Evolutionary conservation across 495 filamentous ascomycete genomes (phyloP).

Genomic region (Lichina pygmaea): DNA sequence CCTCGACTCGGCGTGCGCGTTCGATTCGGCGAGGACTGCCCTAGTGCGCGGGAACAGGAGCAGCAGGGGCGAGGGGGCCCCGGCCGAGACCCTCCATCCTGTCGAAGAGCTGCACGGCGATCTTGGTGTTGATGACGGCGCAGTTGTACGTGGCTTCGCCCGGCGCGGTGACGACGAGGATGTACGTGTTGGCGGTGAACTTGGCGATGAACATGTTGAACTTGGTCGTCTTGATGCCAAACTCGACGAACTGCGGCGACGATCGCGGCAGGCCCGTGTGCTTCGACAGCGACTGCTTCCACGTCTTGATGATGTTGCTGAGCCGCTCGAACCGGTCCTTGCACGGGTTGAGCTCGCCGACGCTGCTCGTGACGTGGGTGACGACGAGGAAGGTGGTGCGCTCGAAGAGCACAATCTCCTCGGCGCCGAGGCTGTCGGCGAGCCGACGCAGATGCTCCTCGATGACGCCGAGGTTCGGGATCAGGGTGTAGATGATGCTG

Average conservation of each 20-base stretch:
- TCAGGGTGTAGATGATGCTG: conserved; percentile 80
- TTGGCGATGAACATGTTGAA: conserved; percentile 85
- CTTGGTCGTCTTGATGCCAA: conserved; percentile 37
- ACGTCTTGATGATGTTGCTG: conserved; percentile 87
- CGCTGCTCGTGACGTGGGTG: conserved; percentile 46
- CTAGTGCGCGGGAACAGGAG: too few relatives aligned
- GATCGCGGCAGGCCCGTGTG: conserved; percentile 14
- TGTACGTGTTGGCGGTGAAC: conserved; percentile 89
- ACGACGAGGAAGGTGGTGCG: conserved; percentile 88
- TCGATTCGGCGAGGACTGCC: too few relatives aligned
- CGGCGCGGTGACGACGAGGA: conserved; percentile 61
- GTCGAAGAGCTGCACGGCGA: conserved; percentile 56
- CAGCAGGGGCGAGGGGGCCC: neutral
- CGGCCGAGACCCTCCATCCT: conserved; percentile 2
- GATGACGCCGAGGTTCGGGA: conserved; percentile 77
- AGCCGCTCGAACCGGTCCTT: conserved; percentile 85
- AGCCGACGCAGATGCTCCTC: conserved; percentile 57
- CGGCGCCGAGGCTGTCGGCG: conserved; percentile 59
- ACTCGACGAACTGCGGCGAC: conserved; percentile 31
- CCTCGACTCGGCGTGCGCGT: too few relatives aligned
- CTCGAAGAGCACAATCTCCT: conserved; percentile 89
- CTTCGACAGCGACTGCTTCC: conserved; percentile 55
- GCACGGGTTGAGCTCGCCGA: conserved; percentile 56
- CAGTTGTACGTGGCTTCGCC: conserved; percentile 72
- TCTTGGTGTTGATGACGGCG: conserved; percentile 64